phyloP scores from a whole-genome alignment of 805 yeast genomes.

The Wickerhamiella vanderwaltii region DNA sequence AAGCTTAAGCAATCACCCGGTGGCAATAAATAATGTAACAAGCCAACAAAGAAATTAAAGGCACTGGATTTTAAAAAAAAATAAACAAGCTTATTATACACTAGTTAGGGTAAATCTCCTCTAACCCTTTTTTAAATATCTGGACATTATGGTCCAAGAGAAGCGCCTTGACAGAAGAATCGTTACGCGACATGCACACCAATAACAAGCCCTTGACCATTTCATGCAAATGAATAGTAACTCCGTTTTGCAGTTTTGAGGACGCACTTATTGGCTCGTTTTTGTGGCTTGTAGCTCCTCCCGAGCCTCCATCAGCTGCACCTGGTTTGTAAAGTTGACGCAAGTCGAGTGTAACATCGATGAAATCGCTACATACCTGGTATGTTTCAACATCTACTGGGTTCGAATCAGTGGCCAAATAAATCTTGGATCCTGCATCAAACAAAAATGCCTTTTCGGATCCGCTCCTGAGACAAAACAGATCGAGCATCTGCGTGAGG shows the following conservation, averaged over 20 bases:
- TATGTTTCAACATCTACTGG: conserved; percentile 93
- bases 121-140: conserved; percentile 57
- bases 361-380: conserved; percentile 94
- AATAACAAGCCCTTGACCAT: conserved; percentile 89
- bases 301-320: conserved; percentile 9
- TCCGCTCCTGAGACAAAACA: conserved; percentile 74
- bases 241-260: conserved; percentile 69
- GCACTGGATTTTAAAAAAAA: too few relatives aligned
- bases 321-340: conserved; percentile 33
- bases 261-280: conserved; percentile 8
- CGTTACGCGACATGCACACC: conserved; percentile 72
- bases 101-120: conserved; percentile 20
- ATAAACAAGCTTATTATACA: too few relatives aligned
- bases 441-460: conserved; percentile 89
- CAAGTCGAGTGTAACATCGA: conserved; percentile 83
- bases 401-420: conserved; percentile 89
- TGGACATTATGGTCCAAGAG: conserved; percentile 83
- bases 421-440: conserved; percentile 84
- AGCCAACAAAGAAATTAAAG: too few relatives aligned
- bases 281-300: conserved; percentile 8
- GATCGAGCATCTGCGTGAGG: conserved; percentile 77
- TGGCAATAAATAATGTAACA: too few relatives aligned
- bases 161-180: conserved; percentile 41
- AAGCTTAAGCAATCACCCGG: too few relatives aligned
- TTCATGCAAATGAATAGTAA: conserved; percentile 71